These are phyloP conservation scores for Phoenix roebelenii DNA, from an alignment of 176 grass and related monocot genomes.

Conservation along the genomic window DNA sequence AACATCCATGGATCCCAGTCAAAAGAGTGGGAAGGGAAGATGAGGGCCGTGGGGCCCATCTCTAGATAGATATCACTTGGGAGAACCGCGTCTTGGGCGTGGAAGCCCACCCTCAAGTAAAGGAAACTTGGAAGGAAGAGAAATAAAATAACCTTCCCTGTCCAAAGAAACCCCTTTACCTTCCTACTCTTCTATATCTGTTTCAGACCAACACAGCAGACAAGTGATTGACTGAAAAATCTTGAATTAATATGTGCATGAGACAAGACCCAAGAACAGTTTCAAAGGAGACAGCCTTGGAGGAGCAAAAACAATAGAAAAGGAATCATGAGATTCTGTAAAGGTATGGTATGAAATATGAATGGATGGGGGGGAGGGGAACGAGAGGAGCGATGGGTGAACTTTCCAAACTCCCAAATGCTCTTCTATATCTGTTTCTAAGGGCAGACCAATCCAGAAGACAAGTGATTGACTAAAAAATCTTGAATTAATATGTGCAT, in stretches of 20 bases:
- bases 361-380: neutral
- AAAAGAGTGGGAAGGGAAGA: neutral
- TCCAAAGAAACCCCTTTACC: too few relatives aligned
- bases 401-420: slow-evolving; percentile 18
- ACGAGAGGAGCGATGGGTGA: slow-evolving; percentile 4
- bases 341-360: neutral
- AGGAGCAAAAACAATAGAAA: neutral
- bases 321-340: neutral
- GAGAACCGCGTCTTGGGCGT: too few relatives aligned
- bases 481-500: slow-evolving; percentile 12
- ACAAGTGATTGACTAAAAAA: slow-evolving; percentile 23
- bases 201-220: slow-evolving; percentile 3
- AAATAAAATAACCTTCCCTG: neutral
- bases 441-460: neutral
- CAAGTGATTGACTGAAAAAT: slow-evolving; percentile 22
- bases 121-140: neutral
- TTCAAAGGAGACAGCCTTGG: slow-evolving; percentile 15
- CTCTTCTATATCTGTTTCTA: slow-evolving; percentile 1
- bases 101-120: too few relatives aligned
- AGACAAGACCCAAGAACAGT: slow-evolving; percentile 15
- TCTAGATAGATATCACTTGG: too few relatives aligned
- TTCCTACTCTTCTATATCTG: neutral
- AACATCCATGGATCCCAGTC: neutral
- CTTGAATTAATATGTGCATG: slow-evolving; percentile 9
- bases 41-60: too few relatives aligned